Base-by-base conservation (phyloP, 176 grass and related monocot genomes). In the Musa beccarii region DNA sequence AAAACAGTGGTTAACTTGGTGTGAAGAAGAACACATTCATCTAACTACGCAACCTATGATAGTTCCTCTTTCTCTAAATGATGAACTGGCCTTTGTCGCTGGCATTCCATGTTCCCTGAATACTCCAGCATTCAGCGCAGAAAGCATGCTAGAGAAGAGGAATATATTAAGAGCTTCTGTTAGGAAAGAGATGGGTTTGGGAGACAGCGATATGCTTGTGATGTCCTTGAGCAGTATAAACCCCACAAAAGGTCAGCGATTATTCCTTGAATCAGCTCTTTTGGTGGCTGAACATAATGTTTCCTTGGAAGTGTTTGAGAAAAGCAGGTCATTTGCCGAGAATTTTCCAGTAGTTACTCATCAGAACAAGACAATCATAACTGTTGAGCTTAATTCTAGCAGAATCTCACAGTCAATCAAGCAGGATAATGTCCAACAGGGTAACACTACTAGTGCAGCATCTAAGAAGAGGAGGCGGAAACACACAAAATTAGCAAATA, bases 171-270 rank as follows among this genome's bases (percentile, higher is more conserved):
- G 85, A 82, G 59, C 52, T 82, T 24, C 56, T 79, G 85, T 87
- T 66, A 83, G 85, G 76, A 69, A 65, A 79, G 85, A 87, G 53
- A 87, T 87, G 76, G 80, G 65, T 2, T 83, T 87, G 28, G 65
- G 71, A 63, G 85, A 76, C 28, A 78, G 80, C 71, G 80, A 87
- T 9, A 72, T 87, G 65, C 76, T 87, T 51, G 76, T 83, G 5
- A 79, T 83, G 80, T 83, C 85, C 63, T 66, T 87, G 63, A 87
- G 85, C 34, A 87, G 85, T 67, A 79, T 87, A 72, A 87, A 83
- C 79, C 75, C 85, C 52, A 81, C 75, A 17, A 87, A 87, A 83
- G 85, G 85, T 20, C 80, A 87, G 71, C 28, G 71, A 2, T 67
- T 83, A 59, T 75, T 87, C 80, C 76, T 87, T 57, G 85, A 87